Evolutionary conservation across 2,329 filamentous ascomycete genomes (phyloP).

Genomic region (Apiospora koreana): DNA sequence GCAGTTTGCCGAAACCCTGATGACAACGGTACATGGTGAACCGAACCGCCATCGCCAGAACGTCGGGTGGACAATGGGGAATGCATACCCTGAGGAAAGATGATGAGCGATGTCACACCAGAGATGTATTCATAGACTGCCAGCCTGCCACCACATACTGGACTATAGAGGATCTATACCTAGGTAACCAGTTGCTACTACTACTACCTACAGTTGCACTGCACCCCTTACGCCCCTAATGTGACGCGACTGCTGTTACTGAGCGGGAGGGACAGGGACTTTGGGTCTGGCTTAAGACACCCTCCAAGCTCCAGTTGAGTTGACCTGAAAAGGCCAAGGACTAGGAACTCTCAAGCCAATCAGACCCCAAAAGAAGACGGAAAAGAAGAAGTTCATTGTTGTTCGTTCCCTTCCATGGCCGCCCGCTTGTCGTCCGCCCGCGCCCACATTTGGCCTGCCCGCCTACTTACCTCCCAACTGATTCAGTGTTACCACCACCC

Average conservation of each 20-base stretch:
- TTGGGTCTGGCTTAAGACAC: too few species aligned
- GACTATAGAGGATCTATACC: too few species aligned
- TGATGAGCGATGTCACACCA: background rate
- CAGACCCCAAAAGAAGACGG: background rate
- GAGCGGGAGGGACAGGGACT: background rate
- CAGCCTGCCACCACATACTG: background rate
- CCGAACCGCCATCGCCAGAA: background rate
- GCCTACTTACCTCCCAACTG: background rate
- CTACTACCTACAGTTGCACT: background rate
- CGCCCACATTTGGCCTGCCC: background rate
- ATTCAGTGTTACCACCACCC: constrained; percentile 1
- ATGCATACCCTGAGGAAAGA: background rate
- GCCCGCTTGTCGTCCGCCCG: constrained; percentile 1
- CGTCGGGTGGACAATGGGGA: background rate
- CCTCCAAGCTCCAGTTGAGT: too few species aligned
- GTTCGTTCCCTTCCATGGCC: background rate
- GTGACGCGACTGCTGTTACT: background rate
- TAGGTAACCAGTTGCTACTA: background rate
- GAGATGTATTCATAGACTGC: background rate
- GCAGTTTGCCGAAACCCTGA: constrained; percentile 4
- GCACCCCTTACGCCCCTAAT: background rate
- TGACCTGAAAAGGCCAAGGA: background rate
- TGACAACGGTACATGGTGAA: background rate
- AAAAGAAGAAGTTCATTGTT: constrained; percentile 4
- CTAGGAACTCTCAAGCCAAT: background rate